Evolutionary conservation across 2,329 filamentous ascomycete species (phyloP).

Genomic region (Thelonectria rubi): DNA sequence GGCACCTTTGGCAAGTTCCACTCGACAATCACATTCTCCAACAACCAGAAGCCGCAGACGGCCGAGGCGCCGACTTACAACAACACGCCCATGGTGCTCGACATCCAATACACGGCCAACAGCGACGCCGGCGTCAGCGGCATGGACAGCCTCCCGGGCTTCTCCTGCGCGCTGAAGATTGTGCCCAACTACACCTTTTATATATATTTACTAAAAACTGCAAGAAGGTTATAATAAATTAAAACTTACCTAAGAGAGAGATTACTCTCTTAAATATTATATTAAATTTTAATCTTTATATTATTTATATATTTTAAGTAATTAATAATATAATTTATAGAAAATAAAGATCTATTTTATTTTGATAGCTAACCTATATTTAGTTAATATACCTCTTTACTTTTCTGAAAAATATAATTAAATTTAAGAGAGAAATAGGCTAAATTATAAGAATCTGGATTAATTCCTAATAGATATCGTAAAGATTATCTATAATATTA

Average conservation of each 20-base stretch:
- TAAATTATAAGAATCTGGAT: background rate
- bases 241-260: background rate
- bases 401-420: background rate
- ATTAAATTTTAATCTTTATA: background rate
- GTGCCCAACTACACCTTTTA: background rate
- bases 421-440: background rate
- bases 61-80: too few species aligned
- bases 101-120: too few species aligned
- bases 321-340: background rate
- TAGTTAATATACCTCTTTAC: background rate
- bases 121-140: too few species aligned
- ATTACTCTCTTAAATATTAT: background rate
- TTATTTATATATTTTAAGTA: background rate
- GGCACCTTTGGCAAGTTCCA: too few species aligned
- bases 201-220: background rate
- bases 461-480: constrained; percentile 2
- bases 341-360: background rate
- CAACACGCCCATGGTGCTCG: too few species aligned
- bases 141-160: too few species aligned
- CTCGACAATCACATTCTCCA: too few species aligned
- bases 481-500: too few species aligned
- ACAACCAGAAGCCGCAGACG: too few species aligned
- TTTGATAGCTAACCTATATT: background rate
- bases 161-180: too few species aligned
- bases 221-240: background rate